Evolutionary conservation across 1,284 basidiomycete genomes (phyloP).

Genomic region (Ustilago crameri): DNA sequence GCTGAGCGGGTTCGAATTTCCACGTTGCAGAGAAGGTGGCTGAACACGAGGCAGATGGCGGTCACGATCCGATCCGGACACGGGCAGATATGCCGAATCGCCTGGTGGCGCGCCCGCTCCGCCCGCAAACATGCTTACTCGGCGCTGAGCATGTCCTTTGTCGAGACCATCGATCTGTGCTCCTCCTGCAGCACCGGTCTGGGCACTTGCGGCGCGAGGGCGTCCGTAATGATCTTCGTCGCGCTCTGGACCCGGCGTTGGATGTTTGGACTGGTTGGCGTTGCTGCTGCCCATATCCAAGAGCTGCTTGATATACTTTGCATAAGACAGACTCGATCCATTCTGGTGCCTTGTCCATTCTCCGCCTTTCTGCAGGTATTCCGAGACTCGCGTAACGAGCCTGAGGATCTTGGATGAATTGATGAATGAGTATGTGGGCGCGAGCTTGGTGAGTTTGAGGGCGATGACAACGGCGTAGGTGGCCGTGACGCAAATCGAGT

Average conservation of each 20-base stretch:
- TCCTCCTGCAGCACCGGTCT: background rate
- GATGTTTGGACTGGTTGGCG: background rate
- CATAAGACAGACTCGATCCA: conserved; percentile 39
- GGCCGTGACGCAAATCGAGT: conserved; percentile 46
- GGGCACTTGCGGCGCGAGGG: background rate
- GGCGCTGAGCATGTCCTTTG: conserved; percentile 2
- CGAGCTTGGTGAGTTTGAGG: conserved; percentile 40
- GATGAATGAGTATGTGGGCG: conserved; percentile 34
- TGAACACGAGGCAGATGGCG: conserved; percentile 11
- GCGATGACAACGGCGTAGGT: conserved; percentile 42
- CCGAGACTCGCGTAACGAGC: conserved; percentile 29
- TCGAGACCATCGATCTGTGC: background rate
- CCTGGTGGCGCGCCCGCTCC: background rate
- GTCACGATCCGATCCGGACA: conserved; percentile 4
- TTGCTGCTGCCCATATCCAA: conserved; percentile 24
- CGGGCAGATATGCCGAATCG: conserved; percentile 3
- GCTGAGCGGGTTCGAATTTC: conserved; percentile 27
- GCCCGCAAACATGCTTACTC: background rate
- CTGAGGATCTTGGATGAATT: conserved; percentile 23
- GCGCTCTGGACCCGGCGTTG: conserved; percentile 4
- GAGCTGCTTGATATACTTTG: conserved; percentile 37
- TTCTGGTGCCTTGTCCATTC: conserved; percentile 40
- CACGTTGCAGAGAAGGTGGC: conserved; percentile 17
- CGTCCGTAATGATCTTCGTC: background rate
- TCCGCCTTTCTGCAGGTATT: conserved; percentile 33